Percentiles rank a stretch among this genome's conserved stretches.
Conservation (phyloP, 345 rosid genomes). For the Populus euphratica region DNA sequence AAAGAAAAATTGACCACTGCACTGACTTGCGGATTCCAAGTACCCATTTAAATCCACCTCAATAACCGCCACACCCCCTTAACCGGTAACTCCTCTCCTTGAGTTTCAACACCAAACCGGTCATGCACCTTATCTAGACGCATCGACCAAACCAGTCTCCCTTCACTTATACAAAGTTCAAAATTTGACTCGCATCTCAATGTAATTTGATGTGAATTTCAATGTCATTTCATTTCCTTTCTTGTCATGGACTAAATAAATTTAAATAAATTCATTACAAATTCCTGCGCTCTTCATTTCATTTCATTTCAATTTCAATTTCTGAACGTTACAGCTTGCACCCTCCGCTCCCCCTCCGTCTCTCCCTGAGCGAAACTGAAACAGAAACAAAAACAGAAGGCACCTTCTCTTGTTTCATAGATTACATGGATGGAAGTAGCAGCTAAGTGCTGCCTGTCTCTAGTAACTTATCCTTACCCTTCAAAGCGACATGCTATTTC, state of each 20-base stretch:
- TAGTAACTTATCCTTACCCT: not conserved
- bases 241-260: not conserved
- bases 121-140: not conserved
- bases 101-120: not conserved
- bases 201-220: conserved; percentile 31
- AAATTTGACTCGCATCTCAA: conserved; percentile 31
- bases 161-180: not conserved
- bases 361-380: not conserved
- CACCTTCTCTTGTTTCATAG: not conserved
- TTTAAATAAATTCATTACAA: not conserved
- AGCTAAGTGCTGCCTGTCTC: not conserved
- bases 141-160: conserved; percentile 19
- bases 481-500: not conserved
- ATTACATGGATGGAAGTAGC: not conserved
- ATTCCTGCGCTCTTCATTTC: not conserved
- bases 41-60: conserved; percentile 13
- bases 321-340: conserved; percentile 7
- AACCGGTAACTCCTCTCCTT: conserved; percentile 15
- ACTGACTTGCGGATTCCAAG: conserved; percentile 31
- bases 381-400: not conserved
- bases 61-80: not conserved
- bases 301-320: conserved; percentile 19
- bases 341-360: not conserved
- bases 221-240: conserved; percentile 13
- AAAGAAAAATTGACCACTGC: not conserved